These are phyloP conservation scores for Rhynchosporium agropyri DNA, from an alignment of 2,329 filamentous ascomycete species.

Conservation along the genomic window DNA sequence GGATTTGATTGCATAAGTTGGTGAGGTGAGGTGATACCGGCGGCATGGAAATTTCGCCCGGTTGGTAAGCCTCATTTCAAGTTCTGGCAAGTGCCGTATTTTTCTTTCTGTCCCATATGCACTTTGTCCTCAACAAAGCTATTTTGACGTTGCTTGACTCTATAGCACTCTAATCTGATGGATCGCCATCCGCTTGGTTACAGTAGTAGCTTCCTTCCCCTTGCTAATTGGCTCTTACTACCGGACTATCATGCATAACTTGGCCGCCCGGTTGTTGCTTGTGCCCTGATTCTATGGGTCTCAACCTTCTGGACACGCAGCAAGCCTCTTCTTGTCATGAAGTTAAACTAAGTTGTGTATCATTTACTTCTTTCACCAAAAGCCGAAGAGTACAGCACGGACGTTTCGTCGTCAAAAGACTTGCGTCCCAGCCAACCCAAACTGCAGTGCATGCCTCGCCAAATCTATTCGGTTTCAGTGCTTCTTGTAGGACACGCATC, in stretches of 20 bases:
- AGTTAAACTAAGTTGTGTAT: conserved; percentile 3
- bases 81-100: not conserved
- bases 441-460: not conserved
- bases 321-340: conserved; percentile 5
- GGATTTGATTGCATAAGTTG: not conserved
- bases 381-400: not conserved
- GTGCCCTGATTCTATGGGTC: not conserved
- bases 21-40: not conserved
- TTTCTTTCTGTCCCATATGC: not conserved
- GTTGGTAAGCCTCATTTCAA: conserved; percentile 9
- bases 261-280: not conserved
- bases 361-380: not conserved
- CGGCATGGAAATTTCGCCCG: not conserved
- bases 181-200: not conserved
- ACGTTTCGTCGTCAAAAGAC: not conserved
- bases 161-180: not conserved
- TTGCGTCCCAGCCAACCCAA: not conserved
- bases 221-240: not conserved
- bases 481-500: not conserved
- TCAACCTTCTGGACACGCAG: conserved; percentile 1
- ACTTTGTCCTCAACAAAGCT: not conserved
- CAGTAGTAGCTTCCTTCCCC: not conserved
- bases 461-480: not conserved
- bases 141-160: not conserved
- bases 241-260: not conserved